Conservation (phyloP, 192 early-diverging fungal genomes). For the Backusella mclennaniae region DNA sequence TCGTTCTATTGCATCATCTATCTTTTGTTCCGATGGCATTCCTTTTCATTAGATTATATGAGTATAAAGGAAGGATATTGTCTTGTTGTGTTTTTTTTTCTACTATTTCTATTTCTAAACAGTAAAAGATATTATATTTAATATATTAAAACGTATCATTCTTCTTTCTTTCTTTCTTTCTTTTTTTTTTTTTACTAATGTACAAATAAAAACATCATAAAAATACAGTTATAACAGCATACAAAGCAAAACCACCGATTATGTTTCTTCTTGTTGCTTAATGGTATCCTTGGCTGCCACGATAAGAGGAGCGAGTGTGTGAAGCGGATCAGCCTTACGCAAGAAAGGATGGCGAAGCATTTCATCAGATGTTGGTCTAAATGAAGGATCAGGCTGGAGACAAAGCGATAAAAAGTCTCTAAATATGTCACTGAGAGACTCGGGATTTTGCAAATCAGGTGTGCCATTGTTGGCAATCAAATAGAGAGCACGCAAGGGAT, state of each 20-base stretch:
- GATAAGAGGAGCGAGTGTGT: constrained; percentile 80
- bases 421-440: constrained; percentile 72
- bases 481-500: constrained; percentile 88
- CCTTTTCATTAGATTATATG: background rate
- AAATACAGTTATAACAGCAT: background rate
- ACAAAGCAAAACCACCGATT: background rate
- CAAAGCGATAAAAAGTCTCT: constrained; percentile 79
- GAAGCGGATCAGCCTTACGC: constrained; percentile 76
- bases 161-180: background rate
- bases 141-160: background rate
- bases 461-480: constrained; percentile 95
- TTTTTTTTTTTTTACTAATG: background rate
- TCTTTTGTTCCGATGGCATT: too few species aligned
- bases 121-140: background rate
- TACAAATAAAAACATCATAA: background rate
- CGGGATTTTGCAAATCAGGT: constrained; percentile 86
- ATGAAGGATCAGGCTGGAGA: constrained; percentile 81
- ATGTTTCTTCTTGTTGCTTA: background rate
- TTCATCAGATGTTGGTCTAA: constrained; percentile 76
- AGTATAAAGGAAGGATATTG: background rate
- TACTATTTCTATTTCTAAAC: background rate
- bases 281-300: constrained; percentile 17
- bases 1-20: background rate
- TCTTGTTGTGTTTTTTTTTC: background rate
- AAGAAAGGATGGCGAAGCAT: constrained; percentile 87